Evolutionary conservation across 2,329 filamentous ascomycete genomes (phyloP).

Genomic region (Talaromyces sp.): DNA sequence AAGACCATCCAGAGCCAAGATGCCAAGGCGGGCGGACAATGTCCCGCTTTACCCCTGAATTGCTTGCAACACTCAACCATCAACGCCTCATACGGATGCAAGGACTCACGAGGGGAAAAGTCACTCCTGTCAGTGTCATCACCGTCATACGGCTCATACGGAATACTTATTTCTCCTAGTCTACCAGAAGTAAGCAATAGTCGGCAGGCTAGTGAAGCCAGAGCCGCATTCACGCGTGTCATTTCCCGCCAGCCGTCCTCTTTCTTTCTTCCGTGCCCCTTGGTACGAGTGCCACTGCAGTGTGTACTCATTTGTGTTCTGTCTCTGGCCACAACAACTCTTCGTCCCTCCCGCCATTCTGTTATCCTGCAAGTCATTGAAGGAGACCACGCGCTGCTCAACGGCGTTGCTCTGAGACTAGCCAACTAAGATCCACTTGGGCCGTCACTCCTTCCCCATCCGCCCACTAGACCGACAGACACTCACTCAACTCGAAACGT

Average conservation of each 20-base stretch:
- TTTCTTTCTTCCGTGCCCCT: not conserved
- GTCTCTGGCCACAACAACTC: not conserved
- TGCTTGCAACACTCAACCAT: not conserved
- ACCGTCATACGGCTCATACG: not conserved
- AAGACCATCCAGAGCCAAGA: not conserved
- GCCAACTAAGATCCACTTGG: not conserved
- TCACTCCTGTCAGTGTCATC: not conserved
- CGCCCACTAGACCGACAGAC: not conserved
- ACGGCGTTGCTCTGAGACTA: not conserved
- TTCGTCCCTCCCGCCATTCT: too few relatives aligned
- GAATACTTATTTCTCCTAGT: not conserved
- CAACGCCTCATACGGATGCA: not conserved
- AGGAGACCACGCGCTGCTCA: too few relatives aligned
- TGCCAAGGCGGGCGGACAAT: not conserved
- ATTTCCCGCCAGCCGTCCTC: not conserved
- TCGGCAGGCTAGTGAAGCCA: not conserved
- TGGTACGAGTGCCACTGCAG: not conserved
- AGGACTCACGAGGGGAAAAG: not conserved
- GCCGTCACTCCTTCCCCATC: constrained; percentile 16
- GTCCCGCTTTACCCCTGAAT: constrained; percentile 1
- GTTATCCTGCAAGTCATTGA: too few relatives aligned
- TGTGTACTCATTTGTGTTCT: too few relatives aligned
- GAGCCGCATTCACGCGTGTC: not conserved
- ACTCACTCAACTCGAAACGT: not conserved
- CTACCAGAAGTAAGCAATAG: not conserved